Evolutionary conservation across 345 rosid species (phyloP), one percentile per base, ranked within the genome.

Genomic region (Jatropha curcas): DNA sequence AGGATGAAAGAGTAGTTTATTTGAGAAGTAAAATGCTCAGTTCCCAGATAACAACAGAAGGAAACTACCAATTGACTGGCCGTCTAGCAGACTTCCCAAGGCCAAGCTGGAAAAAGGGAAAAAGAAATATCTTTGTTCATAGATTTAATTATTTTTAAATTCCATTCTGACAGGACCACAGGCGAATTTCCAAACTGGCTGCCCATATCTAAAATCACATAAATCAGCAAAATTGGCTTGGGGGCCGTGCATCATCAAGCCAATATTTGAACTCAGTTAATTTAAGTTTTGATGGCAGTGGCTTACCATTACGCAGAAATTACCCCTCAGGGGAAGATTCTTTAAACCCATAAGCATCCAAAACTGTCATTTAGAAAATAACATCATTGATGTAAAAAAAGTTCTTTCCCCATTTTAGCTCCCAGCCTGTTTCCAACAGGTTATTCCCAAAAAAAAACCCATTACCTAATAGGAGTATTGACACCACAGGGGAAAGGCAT

Each of bases 251-350:
- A 50, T 67, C 25, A 12, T 31, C 27, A 33, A 48, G 71, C 27
- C n/a, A n/a, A n/a, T n/a, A n/a, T n/a, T n/a, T n/a, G n/a, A n/a
- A n/a, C n/a, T n/a, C n/a, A n/a, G n/a, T n/a, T n/a, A n/a, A n/a
- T n/a, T n/a, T n/a, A n/a, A n/a, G n/a, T n/a, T n/a, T n/a, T n/a
- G 5, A 58, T 27, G 58, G 37, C 53, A 24, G 50, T 60, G 51
- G 80, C 87, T 5, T 74, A 91, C 97, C 98, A 74, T n/a, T 93
- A 93, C 17, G 96, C 98, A 75, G 88, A 93, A 57, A 91, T n/a
- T 93, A 35, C 97, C 98, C 86, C 98, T 81, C 11, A 91, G 84
- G n/a, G n/a, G n/a, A 73, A 91, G 95, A 75, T 89, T 88, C 56
- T 83, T 88, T 79, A 91, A 67, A 9, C 88, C 90, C 97, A 93